These are phyloP conservation scores for Pythium phragmitis DNA, from an alignment of 352 stramenopile genomes.

Conservation along the genomic window DNA sequence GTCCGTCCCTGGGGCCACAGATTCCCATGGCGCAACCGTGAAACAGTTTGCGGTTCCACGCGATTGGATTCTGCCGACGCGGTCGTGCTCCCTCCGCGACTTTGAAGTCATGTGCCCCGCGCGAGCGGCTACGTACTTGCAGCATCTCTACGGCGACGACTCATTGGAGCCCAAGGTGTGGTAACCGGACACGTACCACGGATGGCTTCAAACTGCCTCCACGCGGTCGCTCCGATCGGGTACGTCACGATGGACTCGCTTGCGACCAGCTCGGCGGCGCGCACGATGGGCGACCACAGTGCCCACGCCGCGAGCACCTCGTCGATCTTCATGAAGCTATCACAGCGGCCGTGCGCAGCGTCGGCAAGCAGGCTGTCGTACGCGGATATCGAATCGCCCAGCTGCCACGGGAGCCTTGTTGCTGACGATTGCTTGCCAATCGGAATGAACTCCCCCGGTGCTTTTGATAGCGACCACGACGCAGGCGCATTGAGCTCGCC, in stretches of 20 bases:
- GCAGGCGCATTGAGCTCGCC: neutral
- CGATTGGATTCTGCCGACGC: conserved; percentile 20
- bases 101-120: conserved; percentile 54
- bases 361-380: conserved; percentile 24
- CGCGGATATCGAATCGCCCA: conserved; percentile 15
- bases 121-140: conserved; percentile 44
- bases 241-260: conserved; percentile 16
- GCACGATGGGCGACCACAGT: conserved; percentile 61
- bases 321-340: conserved; percentile 39
- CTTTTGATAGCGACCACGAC: conserved; percentile 4
- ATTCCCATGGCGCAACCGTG: neutral
- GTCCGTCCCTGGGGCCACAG: conserved; percentile 35
- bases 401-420: conserved; percentile 2
- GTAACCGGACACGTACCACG: neutral
- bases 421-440: neutral
- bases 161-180: conserved; percentile 30
- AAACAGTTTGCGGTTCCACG: conserved; percentile 11
- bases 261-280: neutral
- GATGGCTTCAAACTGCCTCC: conserved; percentile 5
- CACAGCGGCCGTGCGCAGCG: conserved; percentile 1
- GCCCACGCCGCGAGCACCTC: conserved; percentile 63
- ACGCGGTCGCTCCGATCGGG: conserved; percentile 14
- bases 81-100: conserved; percentile 45
- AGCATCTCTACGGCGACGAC: conserved; percentile 52
- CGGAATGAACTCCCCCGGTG: neutral